These are phyloP conservation scores for Pittosporum tobira DNA, from an alignment of 129 eudicot species.

Conservation along the genomic window DNA sequence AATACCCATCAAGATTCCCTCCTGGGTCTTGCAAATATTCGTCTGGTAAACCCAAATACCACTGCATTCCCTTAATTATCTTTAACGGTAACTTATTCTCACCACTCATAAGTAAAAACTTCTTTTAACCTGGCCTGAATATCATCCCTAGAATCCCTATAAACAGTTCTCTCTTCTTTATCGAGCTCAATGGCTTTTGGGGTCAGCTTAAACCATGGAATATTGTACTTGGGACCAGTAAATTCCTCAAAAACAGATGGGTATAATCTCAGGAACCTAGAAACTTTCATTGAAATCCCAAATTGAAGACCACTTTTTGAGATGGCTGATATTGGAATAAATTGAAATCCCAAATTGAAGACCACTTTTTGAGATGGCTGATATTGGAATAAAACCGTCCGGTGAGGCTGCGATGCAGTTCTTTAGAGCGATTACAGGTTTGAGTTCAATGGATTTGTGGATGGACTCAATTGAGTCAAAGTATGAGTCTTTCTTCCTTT, in stretches of 20 bases:
- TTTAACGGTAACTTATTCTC: slow-evolving; percentile 61
- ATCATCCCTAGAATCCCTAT: slow-evolving; percentile 40
- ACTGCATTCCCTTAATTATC: slow-evolving; percentile 56
- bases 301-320: slow-evolving; percentile 56
- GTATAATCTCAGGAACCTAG: slow-evolving; percentile 53
- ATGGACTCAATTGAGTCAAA: slow-evolving; percentile 56
- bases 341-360: slow-evolving; percentile 44
- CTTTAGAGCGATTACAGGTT: slow-evolving; percentile 64
- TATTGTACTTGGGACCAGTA: slow-evolving; percentile 48
- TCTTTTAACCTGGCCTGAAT: slow-evolving; percentile 49
- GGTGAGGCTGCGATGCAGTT: slow-evolving; percentile 49
- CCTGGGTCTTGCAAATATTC: slow-evolving; percentile 38
- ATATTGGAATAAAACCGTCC: slow-evolving; percentile 56
- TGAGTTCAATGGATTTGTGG: slow-evolving; percentile 47
- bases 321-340: slow-evolving; percentile 64
- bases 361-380: slow-evolving; percentile 63
- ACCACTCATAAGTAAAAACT: slow-evolving; percentile 52
- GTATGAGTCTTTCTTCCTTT: slow-evolving; percentile 70
- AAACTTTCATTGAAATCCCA: slow-evolving; percentile 58
- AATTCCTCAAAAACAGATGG: slow-evolving; percentile 79
- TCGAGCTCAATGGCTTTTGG: slow-evolving; percentile 42
- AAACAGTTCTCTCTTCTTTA: slow-evolving; percentile 46
- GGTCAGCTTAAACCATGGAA: slow-evolving; percentile 86
- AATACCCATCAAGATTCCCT: slow-evolving; percentile 39
- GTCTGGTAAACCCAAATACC: slow-evolving; percentile 79